Evolutionary conservation across 495 filamentous ascomycete genomes (phyloP).

Genomic region (Hyphodiscus hymeniophilus): DNA sequence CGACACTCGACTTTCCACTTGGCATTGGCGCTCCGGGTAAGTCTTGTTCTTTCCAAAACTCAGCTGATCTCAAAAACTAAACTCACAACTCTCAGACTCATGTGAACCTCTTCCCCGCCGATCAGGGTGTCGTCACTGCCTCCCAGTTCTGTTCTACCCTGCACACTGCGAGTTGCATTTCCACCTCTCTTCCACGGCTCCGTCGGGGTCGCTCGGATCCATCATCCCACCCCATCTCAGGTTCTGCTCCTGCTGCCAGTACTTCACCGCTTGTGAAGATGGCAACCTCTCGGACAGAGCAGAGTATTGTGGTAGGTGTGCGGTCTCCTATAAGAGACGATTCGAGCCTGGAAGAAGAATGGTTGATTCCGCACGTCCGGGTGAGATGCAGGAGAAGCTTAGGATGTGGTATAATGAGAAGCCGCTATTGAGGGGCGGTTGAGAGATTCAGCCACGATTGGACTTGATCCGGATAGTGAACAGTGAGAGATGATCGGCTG

Average conservation of each 20-base stretch:
- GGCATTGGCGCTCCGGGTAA: slow-evolving; percentile 7
- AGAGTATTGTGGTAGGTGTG: slow-evolving; percentile 8
- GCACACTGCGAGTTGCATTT: slow-evolving; percentile 18
- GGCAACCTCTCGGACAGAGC: not conserved
- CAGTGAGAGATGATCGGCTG: no score
- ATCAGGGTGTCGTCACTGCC: slow-evolving; percentile 9
- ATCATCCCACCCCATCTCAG: slow-evolving; percentile 10
- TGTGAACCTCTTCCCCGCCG: not conserved
- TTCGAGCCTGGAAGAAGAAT: slow-evolving; percentile 10
- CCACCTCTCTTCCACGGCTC: slow-evolving; percentile 5
- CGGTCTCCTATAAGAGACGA: slow-evolving; percentile 5
- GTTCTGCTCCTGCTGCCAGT: slow-evolving; percentile 6
- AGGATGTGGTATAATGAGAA: slow-evolving; percentile 12
- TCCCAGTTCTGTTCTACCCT: slow-evolving; percentile 14
- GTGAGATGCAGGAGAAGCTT: slow-evolving; percentile 5
- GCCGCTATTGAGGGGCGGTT: not conserved
- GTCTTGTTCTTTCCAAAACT: no score
- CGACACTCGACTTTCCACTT: not conserved
- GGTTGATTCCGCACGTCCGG: slow-evolving; percentile 1
- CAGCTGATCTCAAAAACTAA: no score
- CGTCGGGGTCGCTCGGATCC: no score
- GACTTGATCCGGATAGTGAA: slow-evolving; percentile 32
- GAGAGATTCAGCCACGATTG: no score
- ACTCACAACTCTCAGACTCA: no score
- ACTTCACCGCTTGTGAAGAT: slow-evolving; percentile 7